Base-by-base conservation (phyloP, 352 stramenopile species). In the Phytophthora multivora region DNA sequence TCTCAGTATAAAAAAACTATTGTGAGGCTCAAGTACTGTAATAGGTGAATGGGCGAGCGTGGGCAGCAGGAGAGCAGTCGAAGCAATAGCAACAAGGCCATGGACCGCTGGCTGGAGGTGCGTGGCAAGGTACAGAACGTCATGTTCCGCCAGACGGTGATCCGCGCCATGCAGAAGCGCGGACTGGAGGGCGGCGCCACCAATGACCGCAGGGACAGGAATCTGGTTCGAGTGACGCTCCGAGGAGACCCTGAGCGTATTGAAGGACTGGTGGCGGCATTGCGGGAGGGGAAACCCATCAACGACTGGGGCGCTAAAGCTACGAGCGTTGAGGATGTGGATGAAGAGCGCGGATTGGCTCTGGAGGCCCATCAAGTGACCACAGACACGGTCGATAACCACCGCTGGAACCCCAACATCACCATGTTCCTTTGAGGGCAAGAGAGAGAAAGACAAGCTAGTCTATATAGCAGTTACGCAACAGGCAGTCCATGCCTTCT, bases 81-180 rank as follows among this genome's bases (percentile, higher is more conserved):
- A 31, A 61, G 56, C 41, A 61, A 7, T 21, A 57, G 12, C 28
- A 57, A 13, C 30, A 46, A 58, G 45, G 9, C 35, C 1, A 73
- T 79, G 50, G 63, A 77, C 11, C 79, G 78, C 16, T 89, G 60
- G 71, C 75, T 89, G 51, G 75, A 89, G 13, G 80, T 86, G 41
- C 76, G 73, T 19, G 84, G 84, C 62, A 89, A 79, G 19, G 84
- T 93, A 52, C 84, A 93, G 67, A 82, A 82, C 43, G 84, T 90
- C 50, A 93, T 93, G 84, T 93, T 93, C 62, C 82, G 84, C 0
- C 78, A 93, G 62, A 93, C 84, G 10, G 56, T 90, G 28, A 89
- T 93, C 69, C 80, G 82, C 38, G 84, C 82, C 56, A 90, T 90
- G 80, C 68, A 77, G 46, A 89, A 86, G 70, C 79, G 80, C 41